Percentiles rank a stretch among this genome's conserved stretches.
These are phyloP conservation scores for Trametes polyzona DNA, from an alignment of 1,284 basidiomycete genomes.

Conservation along the genomic window DNA sequence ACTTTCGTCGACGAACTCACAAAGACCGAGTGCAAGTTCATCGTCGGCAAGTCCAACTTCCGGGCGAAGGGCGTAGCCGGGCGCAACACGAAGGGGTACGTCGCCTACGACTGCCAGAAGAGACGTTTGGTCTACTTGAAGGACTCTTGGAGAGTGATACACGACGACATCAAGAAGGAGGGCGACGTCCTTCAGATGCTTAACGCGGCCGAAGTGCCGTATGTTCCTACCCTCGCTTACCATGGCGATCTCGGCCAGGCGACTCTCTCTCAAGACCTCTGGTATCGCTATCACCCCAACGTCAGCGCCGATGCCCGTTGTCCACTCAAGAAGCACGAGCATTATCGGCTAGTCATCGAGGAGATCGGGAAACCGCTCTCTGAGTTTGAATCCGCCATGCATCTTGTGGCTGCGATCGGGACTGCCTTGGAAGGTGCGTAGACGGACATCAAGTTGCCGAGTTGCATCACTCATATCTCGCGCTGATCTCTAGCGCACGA, in stretches of 20 bases:
- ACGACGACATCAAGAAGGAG: slow-evolving; percentile 1
- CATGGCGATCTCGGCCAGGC: slow-evolving; percentile 7
- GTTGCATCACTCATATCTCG: not conserved
- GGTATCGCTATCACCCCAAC: not conserved
- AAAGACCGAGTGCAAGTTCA: not conserved
- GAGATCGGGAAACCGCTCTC: slow-evolving; percentile 6
- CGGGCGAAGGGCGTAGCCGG: not conserved
- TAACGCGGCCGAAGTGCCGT: not conserved
- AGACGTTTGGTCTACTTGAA: slow-evolving; percentile 6
- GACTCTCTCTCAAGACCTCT: not conserved
- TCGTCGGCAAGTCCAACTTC: slow-evolving; percentile 11
- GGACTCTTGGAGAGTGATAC: slow-evolving; percentile 2
- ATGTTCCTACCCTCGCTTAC: not conserved
- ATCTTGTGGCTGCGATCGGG: not conserved
- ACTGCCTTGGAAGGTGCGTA: not conserved
- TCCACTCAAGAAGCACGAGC: not conserved
- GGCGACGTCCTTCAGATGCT: not conserved
- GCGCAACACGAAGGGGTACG: slow-evolving; percentile 1
- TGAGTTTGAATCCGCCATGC: not conserved
- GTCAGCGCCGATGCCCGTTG: not conserved
- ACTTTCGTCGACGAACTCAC: not conserved
- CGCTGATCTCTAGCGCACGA: not conserved
- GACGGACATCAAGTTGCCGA: not conserved
- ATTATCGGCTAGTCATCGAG: slow-evolving; percentile 15
- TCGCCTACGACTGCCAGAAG: not conserved